Percentiles rank a stretch among this genome's conserved stretches.
phyloP scores from a whole-genome alignment of 495 filamentous ascomycete species.

The Penicillium cosmopolitanum region DNA sequence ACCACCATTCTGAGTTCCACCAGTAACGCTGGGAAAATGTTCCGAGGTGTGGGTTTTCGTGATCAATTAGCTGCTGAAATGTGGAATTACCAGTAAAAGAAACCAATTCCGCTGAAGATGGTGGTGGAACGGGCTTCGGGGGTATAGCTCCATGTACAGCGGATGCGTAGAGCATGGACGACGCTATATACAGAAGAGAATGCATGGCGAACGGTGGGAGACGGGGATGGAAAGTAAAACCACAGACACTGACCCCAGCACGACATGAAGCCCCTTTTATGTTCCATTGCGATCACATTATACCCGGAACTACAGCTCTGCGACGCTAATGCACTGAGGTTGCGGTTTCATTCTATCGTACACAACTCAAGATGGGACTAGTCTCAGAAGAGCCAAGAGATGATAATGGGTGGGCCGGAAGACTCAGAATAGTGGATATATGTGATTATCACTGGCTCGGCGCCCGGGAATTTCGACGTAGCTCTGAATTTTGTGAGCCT shows the following conservation, averaged over 20 bases:
- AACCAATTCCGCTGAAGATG: not conserved
- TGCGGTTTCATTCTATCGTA: not conserved
- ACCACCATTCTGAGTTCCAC: constrained; percentile 54
- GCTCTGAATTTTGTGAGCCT: not conserved
- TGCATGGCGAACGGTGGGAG: not conserved
- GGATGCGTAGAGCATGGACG: constrained; percentile 9
- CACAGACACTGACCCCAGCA: not conserved
- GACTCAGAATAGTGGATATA: too few species aligned
- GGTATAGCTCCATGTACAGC: constrained; percentile 13
- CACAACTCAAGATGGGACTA: not conserved
- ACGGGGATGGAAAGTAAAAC: not conserved
- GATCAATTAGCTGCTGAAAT: constrained; percentile 59
- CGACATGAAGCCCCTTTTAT: not conserved
- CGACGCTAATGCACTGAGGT: constrained; percentile 4
- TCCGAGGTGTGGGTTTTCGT: constrained; percentile 52
- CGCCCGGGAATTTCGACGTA: too few species aligned
- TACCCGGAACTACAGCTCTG: not conserved
- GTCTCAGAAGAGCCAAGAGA: not conserved
- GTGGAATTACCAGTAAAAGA: constrained; percentile 27
- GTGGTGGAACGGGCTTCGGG: constrained; percentile 19
- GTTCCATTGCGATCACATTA: not conserved
- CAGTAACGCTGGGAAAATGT: constrained; percentile 60
- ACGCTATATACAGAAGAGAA: not conserved
- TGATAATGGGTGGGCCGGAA: too few species aligned
- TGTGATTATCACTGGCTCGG: not conserved